Evolutionary conservation across 768 basidiomycete genomes (phyloP), one percentile per base, ranked within the genome.

Genomic region (Imleria badia): DNA sequence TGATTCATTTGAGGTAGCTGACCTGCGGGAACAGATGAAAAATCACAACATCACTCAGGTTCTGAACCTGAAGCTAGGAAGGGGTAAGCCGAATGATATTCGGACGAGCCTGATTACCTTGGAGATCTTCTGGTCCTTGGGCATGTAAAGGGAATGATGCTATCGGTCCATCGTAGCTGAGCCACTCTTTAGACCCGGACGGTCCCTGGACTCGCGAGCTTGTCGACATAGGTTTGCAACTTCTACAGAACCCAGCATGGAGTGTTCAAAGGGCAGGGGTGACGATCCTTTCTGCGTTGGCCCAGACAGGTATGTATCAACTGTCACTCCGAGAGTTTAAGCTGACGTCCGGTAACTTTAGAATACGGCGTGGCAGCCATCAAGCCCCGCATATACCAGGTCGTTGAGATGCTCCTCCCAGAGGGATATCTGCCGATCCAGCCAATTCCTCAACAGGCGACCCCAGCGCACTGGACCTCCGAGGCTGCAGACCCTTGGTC

Each of bases 61-160:
- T 33, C 30, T 64, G 10, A 34, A 50, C 13, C 17, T 6, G 22
- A 64, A 64, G 42, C 35, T 64, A 14, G 48, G 41, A 9, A 54
- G 36, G 33, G 62, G 59, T 0, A 45, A 44, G 29, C 10, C 51
- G 12, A 51, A 46, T 9, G 62, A 61, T 23, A 55, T 53, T 7
- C 53, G 62, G 14, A 64, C 62, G 9, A 64, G 62, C 39, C 39
- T 64, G 15, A 58, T 64, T 12, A 59, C 47, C n/a, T 46, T 64
- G 50, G 56, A 65, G 8, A 61, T 64, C n/a, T 59, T 57, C 34
- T 48, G 51, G 15, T 51, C 60, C 23, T 59, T 55, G 23, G 45
- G 63, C 62, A 29, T 14, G 63, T 29, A 3, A 22, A 11, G 11
- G 13, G 15, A 49, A 12, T 22, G 29, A 17, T 2, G 6, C 22